Evolutionary conservation across 305 asterid genomes (phyloP), one percentile per base, ranked within the genome.

Genomic region (Solanum hybrid): DNA sequence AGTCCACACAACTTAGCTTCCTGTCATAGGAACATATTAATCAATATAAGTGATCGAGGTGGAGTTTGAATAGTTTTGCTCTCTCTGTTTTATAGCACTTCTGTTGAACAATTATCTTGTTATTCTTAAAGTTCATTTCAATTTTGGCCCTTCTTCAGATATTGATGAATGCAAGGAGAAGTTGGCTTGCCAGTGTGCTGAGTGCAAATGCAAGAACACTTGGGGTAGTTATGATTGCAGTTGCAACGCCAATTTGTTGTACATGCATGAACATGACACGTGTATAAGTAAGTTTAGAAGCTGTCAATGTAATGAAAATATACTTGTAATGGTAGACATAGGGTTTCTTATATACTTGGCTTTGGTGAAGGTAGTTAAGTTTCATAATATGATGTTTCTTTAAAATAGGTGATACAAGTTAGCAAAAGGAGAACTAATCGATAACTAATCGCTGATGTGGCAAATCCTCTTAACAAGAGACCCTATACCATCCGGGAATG

Each of bases 211-310:
- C 96, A 97, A 96, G 95, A 96, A 97, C 92, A 96, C 98, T 65
- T 97, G 98, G 98, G 99, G 99, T 90, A 95, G 99, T 80, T 96
- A 93, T 15, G 99, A 96, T 61, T 97, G 99, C 94, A 95, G 97
- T 91, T 97, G 99, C 94, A 89, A 91, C 20, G 89, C 94, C 93
- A 95, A 96, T 93, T 93, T 92, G 89, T 90, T 97, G 24, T 97
- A 97, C 94, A 96, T 97, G 90, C 95, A 91, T 7, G 99, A 97
- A 93, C 99, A 97, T 32, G 99, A 97, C 94, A 95, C 97, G 0
- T 97, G 99, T 87, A 95, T 97, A 92, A 92, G 99, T 97, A 92
- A 92, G 97, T 86, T 24, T 24, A 9, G 45, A 26, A 36, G 38
- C 13, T 68, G 88, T 57, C 72, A 87, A 76, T 57, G 83, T 61